A percentile compares a stretch with the other conserved stretches of the same genome.
phyloP scores from a whole-genome alignment of 495 filamentous ascomycete species.

The Talaromyces trachyspermus region DNA sequence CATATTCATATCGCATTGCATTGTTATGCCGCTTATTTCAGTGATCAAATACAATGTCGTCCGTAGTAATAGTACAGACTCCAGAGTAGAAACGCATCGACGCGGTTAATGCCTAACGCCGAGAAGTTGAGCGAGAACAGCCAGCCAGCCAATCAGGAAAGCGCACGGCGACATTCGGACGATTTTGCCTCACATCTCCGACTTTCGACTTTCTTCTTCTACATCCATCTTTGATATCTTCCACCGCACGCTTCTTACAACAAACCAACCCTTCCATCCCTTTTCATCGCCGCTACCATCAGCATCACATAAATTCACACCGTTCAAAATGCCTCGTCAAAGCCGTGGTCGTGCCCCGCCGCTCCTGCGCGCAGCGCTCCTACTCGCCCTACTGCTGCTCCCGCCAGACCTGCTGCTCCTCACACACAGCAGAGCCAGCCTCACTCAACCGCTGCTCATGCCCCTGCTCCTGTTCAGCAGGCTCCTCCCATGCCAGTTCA shows the following conservation, averaged over 20 bases:
- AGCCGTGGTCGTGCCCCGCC: conserved; percentile 56
- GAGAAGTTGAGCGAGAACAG: no score
- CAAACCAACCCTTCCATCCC: conserved; percentile 4
- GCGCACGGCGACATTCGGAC: neutral
- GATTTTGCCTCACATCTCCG: conserved; percentile 6
- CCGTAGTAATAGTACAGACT: no score
- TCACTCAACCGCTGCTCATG: conserved; percentile 62
- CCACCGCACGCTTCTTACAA: conserved; percentile 12
- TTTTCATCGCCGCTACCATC: neutral
- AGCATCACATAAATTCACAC: neutral
- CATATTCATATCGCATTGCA: no score
- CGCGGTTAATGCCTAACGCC: neutral
- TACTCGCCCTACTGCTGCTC: conserved; percentile 59
- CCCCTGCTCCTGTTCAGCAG: conserved; percentile 36
- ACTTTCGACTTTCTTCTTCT: conserved; percentile 2
- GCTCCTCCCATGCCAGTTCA: conserved; percentile 37
- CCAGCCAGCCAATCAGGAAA: neutral
- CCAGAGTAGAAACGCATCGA: no score
- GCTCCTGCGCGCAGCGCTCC: conserved; percentile 52
- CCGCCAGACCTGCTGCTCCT: conserved; percentile 50
- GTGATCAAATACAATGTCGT: no score
- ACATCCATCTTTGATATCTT: conserved; percentile 9
- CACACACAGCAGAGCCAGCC: conserved; percentile 31
- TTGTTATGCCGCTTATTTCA: no score
- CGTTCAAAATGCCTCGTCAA: conserved; percentile 67